Evolutionary conservation across 345 rosid species (phyloP).

Genomic region (Raphanus raphanistrum): DNA sequence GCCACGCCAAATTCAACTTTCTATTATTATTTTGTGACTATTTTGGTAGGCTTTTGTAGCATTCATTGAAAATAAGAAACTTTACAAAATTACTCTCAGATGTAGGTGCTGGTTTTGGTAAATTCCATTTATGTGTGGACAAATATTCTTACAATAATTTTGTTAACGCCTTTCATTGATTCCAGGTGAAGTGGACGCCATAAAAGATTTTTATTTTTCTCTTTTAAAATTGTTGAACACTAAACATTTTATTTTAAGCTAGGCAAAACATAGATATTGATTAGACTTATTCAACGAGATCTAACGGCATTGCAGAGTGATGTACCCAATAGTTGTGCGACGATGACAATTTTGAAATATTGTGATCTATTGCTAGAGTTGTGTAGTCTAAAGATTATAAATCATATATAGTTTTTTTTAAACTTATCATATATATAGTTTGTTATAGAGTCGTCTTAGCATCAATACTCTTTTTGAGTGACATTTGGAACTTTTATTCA

Average conservation of each 20-base stretch:
- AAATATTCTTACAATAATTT: background rate
- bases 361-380: background rate
- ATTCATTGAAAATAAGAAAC: background rate
- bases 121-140: background rate
- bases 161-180: background rate
- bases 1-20: background rate
- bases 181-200: background rate
- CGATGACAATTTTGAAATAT: background rate
- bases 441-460: background rate
- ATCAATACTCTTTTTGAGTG: background rate
- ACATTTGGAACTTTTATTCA: background rate
- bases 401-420: background rate
- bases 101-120: background rate
- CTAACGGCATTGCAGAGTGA: background rate
- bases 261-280: conserved; percentile 3
- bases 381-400: background rate
- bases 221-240: background rate
- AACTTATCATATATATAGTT: background rate
- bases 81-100: background rate
- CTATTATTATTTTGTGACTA: background rate
- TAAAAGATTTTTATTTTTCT: background rate
- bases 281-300: background rate
- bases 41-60: background rate
- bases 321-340: background rate
- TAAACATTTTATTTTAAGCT: background rate